A percentile compares a stretch with the other conserved stretches of the same genome.
Conservation (phyloP, 345 rosid genomes). For the Litchi chinensis region DNA sequence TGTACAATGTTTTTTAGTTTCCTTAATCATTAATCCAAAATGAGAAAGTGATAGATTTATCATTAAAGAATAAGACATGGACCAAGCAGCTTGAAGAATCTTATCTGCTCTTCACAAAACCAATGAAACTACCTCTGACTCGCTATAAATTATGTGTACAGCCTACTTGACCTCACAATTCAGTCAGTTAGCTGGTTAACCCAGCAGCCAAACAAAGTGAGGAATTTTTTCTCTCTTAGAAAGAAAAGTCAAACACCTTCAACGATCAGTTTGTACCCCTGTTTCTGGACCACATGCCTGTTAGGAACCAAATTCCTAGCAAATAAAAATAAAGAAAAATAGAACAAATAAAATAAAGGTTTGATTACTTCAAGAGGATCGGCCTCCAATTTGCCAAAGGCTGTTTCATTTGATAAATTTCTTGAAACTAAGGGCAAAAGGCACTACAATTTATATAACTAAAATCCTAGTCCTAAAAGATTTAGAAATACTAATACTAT, state of each 20-base stretch:
- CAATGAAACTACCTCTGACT: not conserved
- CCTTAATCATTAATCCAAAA: not conserved
- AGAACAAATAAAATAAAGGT: not conserved
- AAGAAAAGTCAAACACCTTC: not conserved
- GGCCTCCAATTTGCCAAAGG: not conserved
- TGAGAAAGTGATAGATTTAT: not conserved
- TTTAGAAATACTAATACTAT: too few species aligned
- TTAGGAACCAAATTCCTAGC: not conserved
- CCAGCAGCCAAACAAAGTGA: not conserved
- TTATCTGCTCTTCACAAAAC: not conserved
- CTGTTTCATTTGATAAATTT: too few species aligned
- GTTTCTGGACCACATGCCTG: not conserved
- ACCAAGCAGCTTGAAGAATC: slow-evolving; percentile 3
- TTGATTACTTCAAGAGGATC: not conserved
- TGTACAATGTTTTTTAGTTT: not conserved
- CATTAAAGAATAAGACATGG: not conserved
- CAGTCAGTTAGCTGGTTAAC: not conserved
- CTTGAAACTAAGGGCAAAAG: not conserved
- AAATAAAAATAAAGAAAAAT: too few species aligned
- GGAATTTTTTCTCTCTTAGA: not conserved
- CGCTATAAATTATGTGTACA: slow-evolving; percentile 6
- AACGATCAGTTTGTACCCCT: not conserved
- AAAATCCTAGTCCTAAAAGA: not conserved
- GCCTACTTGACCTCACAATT: not conserved
- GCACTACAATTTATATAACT: not conserved